Evolutionary conservation across 768 basidiomycete species (phyloP), one percentile per base, ranked within the genome.

Genomic region (Sarcodon sp.): DNA sequence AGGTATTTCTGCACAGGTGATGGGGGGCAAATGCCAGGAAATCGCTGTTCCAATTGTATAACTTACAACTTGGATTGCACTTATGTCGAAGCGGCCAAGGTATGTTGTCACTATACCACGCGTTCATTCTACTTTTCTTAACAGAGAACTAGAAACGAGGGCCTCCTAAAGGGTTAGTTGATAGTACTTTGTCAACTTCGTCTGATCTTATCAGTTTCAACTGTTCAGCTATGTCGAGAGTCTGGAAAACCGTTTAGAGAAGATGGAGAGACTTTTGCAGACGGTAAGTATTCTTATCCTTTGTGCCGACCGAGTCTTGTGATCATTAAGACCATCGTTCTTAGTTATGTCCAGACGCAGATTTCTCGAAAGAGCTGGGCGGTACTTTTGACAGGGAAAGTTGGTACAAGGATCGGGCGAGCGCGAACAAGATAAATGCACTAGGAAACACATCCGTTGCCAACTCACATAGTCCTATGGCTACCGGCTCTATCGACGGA

Each of bases 1-100:
- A 15, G 36, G 13, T 45, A 13, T 9, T 43, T 16, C 34, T 21
- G 21, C 43, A 34, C 50, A 81, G 79, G 80, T 58, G 83, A 88
- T 64, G 85, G 85, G 50, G 77, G 74, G 3, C 79, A 75, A 54
- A 77, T 75, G 75, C 70, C 73, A 13, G 72, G 71, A 33, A 79
- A 78, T 58, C 63, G 68, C 39, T 86, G 82, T 55, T 75, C 75
- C 3, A 82, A 80, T 56, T 84, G 82, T 55, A 65, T 71, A 18
- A 69, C 77, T 18, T 76, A 69, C 51, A 69, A 71, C 45, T 64
- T 70, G 35, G 74, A 80, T 15, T 86, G 83, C 59, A 81, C 77
- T 1, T 83, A 84, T 56, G 70, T 76, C 47, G 79, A 83, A 61
- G 73, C 78, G 15, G 76, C 79, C 9, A 83, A 81, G 73, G 80